These are phyloP conservation scores for Nepenthes alata DNA, from an alignment of 179 eudicot species.

Conservation along the genomic window DNA sequence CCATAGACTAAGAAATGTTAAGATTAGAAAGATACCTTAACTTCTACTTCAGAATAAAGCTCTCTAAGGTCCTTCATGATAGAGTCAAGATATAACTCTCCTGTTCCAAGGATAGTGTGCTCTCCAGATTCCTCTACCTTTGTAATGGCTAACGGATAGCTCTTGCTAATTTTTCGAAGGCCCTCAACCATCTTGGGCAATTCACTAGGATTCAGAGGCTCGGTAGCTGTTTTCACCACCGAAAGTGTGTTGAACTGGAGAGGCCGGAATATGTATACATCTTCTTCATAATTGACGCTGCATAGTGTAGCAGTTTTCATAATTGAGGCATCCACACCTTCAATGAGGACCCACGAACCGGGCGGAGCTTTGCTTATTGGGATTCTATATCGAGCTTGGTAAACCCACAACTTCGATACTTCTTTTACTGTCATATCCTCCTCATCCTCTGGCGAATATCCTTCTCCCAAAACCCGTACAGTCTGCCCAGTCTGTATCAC, in stretches of 20 bases:
- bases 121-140: conserved; percentile 99
- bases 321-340: conserved; percentile 98
- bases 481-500: conserved; percentile 80
- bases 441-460: conserved; percentile 98
- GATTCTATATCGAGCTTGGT: conserved; percentile 94
- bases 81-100: conserved; percentile 92
- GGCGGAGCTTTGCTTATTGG: conserved; percentile 96
- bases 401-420: conserved; percentile 93
- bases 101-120: conserved; percentile 94
- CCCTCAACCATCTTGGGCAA: conserved; percentile 98
- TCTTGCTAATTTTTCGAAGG: conserved; percentile 92
- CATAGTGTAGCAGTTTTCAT: conserved; percentile 99
- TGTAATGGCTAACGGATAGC: conserved; percentile 97
- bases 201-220: conserved; percentile 97
- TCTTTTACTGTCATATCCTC: conserved; percentile 98
- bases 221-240: conserved; percentile 97
- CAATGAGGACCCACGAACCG: conserved; percentile 99
- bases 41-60: conserved; percentile 98
- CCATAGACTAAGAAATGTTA: background rate
- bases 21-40: conserved; percentile 44
- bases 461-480: conserved; percentile 93
- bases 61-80: conserved; percentile 99
- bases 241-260: conserved; percentile 97
- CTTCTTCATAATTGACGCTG: conserved; percentile 59
- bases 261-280: conserved; percentile 83